Conservation (phyloP, 2,329 filamentous ascomycete genomes). For the Fusarium sp. region DNA sequence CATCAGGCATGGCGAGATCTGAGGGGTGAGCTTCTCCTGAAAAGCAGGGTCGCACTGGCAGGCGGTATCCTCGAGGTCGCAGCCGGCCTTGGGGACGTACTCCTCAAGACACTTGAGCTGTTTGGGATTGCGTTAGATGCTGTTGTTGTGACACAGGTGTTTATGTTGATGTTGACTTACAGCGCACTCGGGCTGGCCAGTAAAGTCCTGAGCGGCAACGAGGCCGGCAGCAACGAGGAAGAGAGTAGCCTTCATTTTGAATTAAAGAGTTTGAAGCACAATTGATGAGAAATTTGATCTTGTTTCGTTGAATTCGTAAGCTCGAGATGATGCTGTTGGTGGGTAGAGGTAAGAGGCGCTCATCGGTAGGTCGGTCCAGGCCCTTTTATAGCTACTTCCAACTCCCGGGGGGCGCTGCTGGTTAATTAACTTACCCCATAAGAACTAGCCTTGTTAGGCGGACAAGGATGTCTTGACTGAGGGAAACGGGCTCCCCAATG, state of each 20-base stretch:
- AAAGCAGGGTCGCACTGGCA: slow-evolving; percentile 55
- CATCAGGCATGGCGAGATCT: slow-evolving; percentile 49
- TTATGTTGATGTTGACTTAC: slow-evolving; percentile 48
- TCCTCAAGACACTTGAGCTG: slow-evolving; percentile 51
- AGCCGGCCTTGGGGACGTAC: slow-evolving; percentile 52
- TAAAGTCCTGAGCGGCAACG: slow-evolving; percentile 54
- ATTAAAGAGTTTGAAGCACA: neutral
- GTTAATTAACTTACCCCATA: slow-evolving; percentile 1
- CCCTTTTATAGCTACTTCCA: neutral
- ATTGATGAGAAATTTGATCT: slow-evolving; percentile 8
- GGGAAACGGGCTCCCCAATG: neutral
- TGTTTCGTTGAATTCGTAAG: neutral
- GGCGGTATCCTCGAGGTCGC: slow-evolving; percentile 49
- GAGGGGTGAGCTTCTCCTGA: slow-evolving; percentile 46
- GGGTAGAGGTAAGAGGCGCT: neutral
- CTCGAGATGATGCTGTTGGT: neutral
- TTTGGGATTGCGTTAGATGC: neutral
- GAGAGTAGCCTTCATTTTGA: slow-evolving; percentile 57
- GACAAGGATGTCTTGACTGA: neutral
- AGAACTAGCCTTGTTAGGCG: neutral
- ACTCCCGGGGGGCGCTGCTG: neutral
- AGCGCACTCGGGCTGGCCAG: slow-evolving; percentile 53
- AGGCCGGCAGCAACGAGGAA: slow-evolving; percentile 51
- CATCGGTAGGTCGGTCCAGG: neutral
- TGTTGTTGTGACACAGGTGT: neutral